Percentiles rank a stretch among this genome's conserved stretches.
Conservation (phyloP, 1,139 yeast genomes). For the Scheffersomyces stambukii region DNA sequence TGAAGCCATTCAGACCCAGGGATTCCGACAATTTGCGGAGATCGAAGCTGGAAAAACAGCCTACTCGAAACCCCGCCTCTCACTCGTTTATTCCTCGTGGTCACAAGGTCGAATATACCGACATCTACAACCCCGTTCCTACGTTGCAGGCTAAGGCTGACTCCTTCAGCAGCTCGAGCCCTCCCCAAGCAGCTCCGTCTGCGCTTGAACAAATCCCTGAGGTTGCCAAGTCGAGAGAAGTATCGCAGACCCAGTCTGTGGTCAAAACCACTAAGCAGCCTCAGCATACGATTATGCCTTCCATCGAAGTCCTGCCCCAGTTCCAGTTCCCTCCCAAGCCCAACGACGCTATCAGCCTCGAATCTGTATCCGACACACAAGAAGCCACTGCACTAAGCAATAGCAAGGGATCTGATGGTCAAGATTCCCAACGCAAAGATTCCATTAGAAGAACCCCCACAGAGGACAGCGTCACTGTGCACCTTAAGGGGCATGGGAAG, state of each 20-base stretch:
- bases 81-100: constrained; percentile 11
- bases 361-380: no score
- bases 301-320: constrained; percentile 6
- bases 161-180: constrained; percentile 3
- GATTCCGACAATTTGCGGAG: neutral
- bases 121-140: constrained; percentile 16
- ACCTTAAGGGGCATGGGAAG: no score
- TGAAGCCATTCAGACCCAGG: constrained; percentile 1
- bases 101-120: constrained; percentile 12
- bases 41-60: constrained; percentile 1
- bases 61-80: constrained; percentile 3
- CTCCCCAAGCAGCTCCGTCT: neutral
- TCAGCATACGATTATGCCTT: constrained; percentile 2
- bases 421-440: no score
- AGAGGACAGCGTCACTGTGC: no score
- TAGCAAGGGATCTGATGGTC: no score
- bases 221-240: neutral
- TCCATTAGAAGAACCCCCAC: no score
- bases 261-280: constrained; percentile 5
- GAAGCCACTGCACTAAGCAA: no score
- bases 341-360: no score
- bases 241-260: constrained; percentile 7
- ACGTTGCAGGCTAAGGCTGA: constrained; percentile 8
- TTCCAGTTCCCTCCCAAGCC: constrained; percentile 5
- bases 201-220: neutral